These are phyloP conservation scores for Davidsoniella eucalypti DNA, from an alignment of 2,329 filamentous ascomycete species.

Conservation along the genomic window DNA sequence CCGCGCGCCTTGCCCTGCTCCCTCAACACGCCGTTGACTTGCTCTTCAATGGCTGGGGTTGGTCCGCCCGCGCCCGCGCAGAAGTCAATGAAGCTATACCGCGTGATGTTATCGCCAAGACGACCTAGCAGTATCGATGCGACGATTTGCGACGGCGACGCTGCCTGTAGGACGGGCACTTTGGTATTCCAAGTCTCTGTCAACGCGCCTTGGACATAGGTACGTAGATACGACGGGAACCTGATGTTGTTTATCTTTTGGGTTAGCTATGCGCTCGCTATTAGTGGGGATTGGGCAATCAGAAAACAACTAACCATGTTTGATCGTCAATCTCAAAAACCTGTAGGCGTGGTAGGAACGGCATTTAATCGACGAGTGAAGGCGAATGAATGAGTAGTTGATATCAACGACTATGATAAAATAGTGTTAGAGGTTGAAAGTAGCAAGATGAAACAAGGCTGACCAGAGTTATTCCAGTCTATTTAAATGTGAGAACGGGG, in stretches of 20 bases:
- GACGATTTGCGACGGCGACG: slow-evolving; percentile 43
- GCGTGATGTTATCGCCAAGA: slow-evolving; percentile 29
- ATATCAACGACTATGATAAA: no score
- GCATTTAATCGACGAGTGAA: slow-evolving; percentile 20
- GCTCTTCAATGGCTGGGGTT: slow-evolving; percentile 44
- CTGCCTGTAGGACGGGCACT: slow-evolving; percentile 39
- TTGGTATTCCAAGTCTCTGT: slow-evolving; percentile 45
- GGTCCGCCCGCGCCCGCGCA: slow-evolving; percentile 60
- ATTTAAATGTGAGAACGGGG: no score
- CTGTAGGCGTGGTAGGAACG: slow-evolving; percentile 40
- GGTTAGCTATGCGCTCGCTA: no score
- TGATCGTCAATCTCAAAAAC: slow-evolving; percentile 54
- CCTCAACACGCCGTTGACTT: slow-evolving; percentile 29
- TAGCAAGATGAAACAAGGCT: no score
- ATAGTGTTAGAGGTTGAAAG: no score
- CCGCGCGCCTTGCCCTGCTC: slow-evolving; percentile 17
- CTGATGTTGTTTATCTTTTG: slow-evolving; percentile 21
- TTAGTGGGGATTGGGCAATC: slow-evolving; percentile 1
- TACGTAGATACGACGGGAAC: slow-evolving; percentile 49
- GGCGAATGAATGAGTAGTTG: no score
- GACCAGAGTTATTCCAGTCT: no score
- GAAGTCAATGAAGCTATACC: slow-evolving; percentile 56
- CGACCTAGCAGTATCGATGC: slow-evolving; percentile 36
- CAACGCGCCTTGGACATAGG: slow-evolving; percentile 47
- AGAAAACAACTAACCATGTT: slow-evolving; percentile 33